Percentiles rank a stretch among this genome's conserved stretches.
These are phyloP conservation scores for Xylaria flabelliformis DNA, from an alignment of 495 filamentous ascomycete genomes.

Conservation along the genomic window DNA sequence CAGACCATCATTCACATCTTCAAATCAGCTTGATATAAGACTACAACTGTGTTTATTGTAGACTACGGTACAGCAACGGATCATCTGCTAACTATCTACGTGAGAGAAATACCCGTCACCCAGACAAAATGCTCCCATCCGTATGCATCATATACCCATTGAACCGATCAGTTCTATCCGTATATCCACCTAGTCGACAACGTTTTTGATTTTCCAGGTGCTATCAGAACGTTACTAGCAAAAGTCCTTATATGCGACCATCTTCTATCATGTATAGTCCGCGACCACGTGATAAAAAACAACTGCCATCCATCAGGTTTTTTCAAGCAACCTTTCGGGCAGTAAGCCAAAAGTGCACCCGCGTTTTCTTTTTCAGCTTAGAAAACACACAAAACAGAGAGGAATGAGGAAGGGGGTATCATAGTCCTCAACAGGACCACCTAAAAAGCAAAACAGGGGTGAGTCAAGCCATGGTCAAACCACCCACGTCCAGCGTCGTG, in stretches of 20 bases:
- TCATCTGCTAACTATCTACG: not conserved
- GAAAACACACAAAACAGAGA: no score
- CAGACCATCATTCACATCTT: constrained; percentile 1
- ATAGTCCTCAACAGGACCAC: not conserved
- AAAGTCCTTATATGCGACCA: not conserved
- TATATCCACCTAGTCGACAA: not conserved
- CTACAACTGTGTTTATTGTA: not conserved
- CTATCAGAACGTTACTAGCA: not conserved
- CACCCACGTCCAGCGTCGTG: not conserved
- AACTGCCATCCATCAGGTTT: not conserved
- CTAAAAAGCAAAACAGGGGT: not conserved
- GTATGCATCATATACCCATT: constrained; percentile 11
- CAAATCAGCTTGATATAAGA: not conserved
- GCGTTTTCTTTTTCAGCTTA: not conserved
- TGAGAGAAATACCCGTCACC: constrained; percentile 13
- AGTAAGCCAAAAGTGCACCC: not conserved
- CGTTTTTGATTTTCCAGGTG: not conserved
- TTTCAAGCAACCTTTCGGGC: not conserved
- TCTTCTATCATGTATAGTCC: not conserved
- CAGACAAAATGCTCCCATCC: not conserved
- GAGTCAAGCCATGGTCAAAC: not conserved
- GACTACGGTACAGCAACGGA: not conserved
- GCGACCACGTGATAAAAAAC: not conserved
- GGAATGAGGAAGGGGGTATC: not conserved
- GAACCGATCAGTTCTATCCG: not conserved